Conservation (phyloP, 352 stramenopile species). For the Pythium oligandrum region DNA sequence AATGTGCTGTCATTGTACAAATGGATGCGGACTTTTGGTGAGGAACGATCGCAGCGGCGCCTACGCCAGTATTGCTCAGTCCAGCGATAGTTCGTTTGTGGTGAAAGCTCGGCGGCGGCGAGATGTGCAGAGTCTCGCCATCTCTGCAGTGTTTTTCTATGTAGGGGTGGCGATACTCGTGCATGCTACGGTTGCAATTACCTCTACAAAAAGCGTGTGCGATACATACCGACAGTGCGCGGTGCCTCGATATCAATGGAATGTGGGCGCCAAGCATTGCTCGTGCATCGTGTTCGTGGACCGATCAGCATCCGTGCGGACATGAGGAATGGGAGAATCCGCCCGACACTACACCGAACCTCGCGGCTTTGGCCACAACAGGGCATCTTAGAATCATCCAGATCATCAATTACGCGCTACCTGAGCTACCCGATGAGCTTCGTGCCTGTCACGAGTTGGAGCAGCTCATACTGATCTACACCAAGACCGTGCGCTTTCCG, state of each 20-base stretch:
- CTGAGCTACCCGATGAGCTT: slow-evolving; percentile 1
- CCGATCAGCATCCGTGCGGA: background rate
- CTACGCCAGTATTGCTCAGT: background rate
- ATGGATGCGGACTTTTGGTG: slow-evolving; percentile 16
- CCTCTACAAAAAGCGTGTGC: slow-evolving; percentile 1
- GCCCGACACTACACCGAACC: background rate
- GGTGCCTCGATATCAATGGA: slow-evolving; percentile 9
- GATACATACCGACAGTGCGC: slow-evolving; percentile 4
- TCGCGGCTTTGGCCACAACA: background rate
- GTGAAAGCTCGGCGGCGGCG: too few species aligned
- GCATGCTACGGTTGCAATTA: slow-evolving; percentile 8
- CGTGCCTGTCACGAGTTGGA: background rate
- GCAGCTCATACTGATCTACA: slow-evolving; percentile 11
- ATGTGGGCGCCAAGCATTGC: background rate
- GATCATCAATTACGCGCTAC: slow-evolving; percentile 4
- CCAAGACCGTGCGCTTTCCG: background rate
- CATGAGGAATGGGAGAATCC: slow-evolving; percentile 1
- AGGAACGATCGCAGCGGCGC: background rate
- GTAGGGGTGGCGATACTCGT: slow-evolving; percentile 6
- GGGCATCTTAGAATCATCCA: slow-evolving; percentile 3
- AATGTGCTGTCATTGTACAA: slow-evolving; percentile 19
- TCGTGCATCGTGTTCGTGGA: slow-evolving; percentile 7
- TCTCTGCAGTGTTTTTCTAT: slow-evolving; percentile 8
- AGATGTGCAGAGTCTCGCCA: slow-evolving; percentile 4
- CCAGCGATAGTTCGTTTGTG: background rate